Conservation (phyloP, 2,329 filamentous ascomycete genomes). For the Hypoxylon sp. region DNA sequence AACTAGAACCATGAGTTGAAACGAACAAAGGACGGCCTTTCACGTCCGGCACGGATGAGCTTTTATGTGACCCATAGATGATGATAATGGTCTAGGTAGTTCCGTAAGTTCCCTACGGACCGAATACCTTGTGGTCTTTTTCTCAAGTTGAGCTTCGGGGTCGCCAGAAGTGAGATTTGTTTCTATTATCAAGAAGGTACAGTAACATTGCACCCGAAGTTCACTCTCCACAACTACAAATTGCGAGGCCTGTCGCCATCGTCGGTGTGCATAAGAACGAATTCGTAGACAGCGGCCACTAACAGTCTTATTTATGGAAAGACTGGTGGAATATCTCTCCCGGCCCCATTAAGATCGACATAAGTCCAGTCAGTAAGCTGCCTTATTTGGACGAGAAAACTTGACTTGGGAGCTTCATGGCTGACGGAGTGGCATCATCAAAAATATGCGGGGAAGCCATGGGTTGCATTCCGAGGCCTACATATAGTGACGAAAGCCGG, state of each 20-base stretch:
- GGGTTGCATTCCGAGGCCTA: constrained; percentile 29
- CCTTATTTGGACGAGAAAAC: constrained; percentile 28
- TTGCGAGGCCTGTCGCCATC: not conserved
- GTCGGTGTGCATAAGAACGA: constrained; percentile 25
- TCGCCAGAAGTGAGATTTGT: not conserved
- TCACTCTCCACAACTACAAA: constrained; percentile 4
- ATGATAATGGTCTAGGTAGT: not conserved
- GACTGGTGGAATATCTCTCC: constrained; percentile 31
- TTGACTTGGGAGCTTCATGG: constrained; percentile 27
- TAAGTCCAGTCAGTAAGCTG: constrained; percentile 20
- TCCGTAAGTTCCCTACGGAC: not conserved
- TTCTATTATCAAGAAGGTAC: constrained; percentile 9
- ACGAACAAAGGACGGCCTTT: not conserved
- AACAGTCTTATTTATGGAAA: not conserved
- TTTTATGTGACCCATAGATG: constrained; percentile 1
- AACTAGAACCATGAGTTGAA: not conserved
- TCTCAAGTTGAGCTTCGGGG: not conserved
- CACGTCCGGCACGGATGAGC: not conserved
- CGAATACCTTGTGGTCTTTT: not conserved
- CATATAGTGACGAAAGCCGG: not conserved
- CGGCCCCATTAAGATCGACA: constrained; percentile 24
- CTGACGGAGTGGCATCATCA: constrained; percentile 29
- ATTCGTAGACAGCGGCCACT: constrained; percentile 10
- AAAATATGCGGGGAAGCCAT: constrained; percentile 34
- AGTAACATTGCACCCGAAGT: constrained; percentile 3